Conservation (phyloP, 768 basidiomycete species). For the Rossbeevera mucosa region DNA sequence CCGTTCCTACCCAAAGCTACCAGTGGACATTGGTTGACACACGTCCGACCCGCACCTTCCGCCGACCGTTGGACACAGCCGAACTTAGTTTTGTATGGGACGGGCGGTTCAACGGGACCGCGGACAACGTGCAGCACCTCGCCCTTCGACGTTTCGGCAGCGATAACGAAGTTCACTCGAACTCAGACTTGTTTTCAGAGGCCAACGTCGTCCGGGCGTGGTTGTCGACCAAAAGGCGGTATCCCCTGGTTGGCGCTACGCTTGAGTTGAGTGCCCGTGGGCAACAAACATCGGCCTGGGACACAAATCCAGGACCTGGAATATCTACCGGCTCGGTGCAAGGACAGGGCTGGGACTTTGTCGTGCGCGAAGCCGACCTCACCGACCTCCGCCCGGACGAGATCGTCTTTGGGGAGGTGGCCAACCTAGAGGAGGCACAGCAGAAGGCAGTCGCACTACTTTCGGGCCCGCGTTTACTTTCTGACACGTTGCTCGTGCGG, state of each 20-base stretch:
- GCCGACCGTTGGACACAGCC: constrained; percentile 37
- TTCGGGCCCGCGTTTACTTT: constrained; percentile 36
- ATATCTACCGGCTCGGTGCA: neutral
- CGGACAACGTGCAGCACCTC: constrained; percentile 38
- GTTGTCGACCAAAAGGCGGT: constrained; percentile 43
- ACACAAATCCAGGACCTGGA: neutral
- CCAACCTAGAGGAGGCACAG: constrained; percentile 34
- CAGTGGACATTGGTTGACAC: constrained; percentile 12
- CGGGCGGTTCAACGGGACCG: constrained; percentile 38
- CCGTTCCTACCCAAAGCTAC: neutral
- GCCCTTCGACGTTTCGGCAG: constrained; percentile 22
- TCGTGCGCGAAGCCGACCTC: constrained; percentile 38
- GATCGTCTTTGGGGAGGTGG: constrained; percentile 32
- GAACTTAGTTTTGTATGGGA: constrained; percentile 44
- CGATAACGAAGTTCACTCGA: neutral
- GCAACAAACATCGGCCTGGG: constrained; percentile 8
- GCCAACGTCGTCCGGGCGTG: constrained; percentile 41
- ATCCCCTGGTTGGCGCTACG: constrained; percentile 44
- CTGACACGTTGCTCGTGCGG: constrained; percentile 39
- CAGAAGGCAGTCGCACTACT: constrained; percentile 27
- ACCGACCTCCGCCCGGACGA: constrained; percentile 33
- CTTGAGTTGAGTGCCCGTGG: constrained; percentile 10
- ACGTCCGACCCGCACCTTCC: constrained; percentile 14
- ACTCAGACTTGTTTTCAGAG: constrained; percentile 23
- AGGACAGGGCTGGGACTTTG: constrained; percentile 26